phyloP scores from a whole-genome alignment of 2,329 filamentous ascomycete genomes.

The Acrocalymma vagum region DNA sequence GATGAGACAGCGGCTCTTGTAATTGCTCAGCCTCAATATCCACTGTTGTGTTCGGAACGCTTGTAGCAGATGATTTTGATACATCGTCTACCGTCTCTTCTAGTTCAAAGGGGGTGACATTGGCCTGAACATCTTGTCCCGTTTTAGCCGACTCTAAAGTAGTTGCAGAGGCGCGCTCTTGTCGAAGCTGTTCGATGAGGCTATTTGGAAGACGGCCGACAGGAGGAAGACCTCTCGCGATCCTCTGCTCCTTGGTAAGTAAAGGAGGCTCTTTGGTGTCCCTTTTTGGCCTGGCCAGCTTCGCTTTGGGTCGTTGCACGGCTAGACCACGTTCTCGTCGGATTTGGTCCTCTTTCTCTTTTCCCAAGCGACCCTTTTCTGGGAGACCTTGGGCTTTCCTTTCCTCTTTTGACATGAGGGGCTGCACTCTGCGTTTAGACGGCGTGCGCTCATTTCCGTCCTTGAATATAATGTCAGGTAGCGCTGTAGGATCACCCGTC shows the following conservation, averaged over 20 bases:
- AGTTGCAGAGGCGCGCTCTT: conserved; percentile 19
- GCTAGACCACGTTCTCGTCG: conserved; percentile 31
- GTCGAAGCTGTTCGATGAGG: conserved; percentile 32
- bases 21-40: no score
- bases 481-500: conserved; percentile 22
- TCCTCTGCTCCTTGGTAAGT: conserved; percentile 34
- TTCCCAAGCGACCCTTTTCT: conserved; percentile 30
- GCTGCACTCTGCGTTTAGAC: conserved; percentile 10
- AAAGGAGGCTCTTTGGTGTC: conserved; percentile 25
- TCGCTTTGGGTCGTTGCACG: conserved; percentile 18
- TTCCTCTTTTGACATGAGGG: conserved; percentile 38
- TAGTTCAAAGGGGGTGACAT: no score
- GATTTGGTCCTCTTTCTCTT: conserved; percentile 31
- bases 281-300: conserved; percentile 19
- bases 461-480: conserved; percentile 28
- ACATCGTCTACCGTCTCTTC: no score
- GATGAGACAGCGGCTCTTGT: no score
- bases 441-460: conserved; percentile 4
- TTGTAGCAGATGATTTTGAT: no score
- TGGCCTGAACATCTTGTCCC: not conserved
- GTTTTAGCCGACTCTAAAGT: not conserved
- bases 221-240: conserved; percentile 30
- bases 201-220: conserved; percentile 32
- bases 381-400: conserved; percentile 34
- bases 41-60: no score